Base-by-base conservation (phyloP, 1,284 basidiomycete genomes). In the Schizopora paradoxa region DNA sequence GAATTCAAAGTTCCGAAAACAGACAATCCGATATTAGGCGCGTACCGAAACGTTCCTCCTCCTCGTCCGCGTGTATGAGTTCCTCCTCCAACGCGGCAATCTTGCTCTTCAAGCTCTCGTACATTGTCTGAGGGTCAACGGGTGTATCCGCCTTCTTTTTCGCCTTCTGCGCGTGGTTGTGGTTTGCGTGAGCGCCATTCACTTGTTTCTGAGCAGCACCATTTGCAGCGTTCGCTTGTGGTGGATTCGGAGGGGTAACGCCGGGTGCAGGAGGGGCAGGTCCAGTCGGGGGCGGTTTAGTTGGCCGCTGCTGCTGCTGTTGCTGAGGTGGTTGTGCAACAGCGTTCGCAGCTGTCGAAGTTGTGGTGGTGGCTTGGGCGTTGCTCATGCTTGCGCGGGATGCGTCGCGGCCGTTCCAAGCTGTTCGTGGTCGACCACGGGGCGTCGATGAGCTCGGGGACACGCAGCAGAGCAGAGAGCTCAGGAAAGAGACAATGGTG, bases 21-120 rank as follows among this genome's bases (percentile, higher is more conserved):
- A 39, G 29, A 21, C 21, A 33, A 28, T 6, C 6, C 27, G 27
- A 40, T 19, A 41, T 5, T 11, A 23, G 38, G 19, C 16, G 14
- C 52, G 25, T 34, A 88, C 86, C 76, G 55, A 80, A 86, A 58
- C 71, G 70, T 51, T 73, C 69, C 60, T 89, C 86, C 63, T 90
- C 86, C 62, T 90, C 86, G 59, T 88, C 86, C 58, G 86, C 85
- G 33, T 86, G 68, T 6, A 84, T 82, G 57, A 86, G 82, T 59
- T 88, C 86, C 63, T 89, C 87, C 59, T 90, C 86, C 54, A 90
- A 66, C 36, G 83, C 86, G 4, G 87, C 86, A 64, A 90, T 90
- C 63, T 86, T 73, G 62, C 72, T 90, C 75, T 83, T 87, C 57
- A 90, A 69, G 49, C 79, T 86, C 64, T 90, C 86, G 60, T 89